Conservation (phyloP, 164 flowering plant species). For the Litsea cubeba region DNA sequence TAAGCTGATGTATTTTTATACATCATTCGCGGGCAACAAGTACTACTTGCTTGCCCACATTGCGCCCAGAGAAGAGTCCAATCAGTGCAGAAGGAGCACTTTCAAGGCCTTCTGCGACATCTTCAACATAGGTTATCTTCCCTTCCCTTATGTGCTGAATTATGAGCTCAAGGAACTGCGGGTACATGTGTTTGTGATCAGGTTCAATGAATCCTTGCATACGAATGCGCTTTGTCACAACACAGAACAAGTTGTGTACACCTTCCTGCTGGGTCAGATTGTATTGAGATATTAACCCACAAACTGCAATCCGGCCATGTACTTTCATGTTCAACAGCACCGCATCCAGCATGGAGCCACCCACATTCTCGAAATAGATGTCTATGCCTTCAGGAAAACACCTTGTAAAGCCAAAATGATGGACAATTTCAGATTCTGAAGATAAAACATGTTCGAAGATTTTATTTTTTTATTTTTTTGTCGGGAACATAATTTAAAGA, state of each 20-base stretch:
- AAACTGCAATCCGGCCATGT: conserved; percentile 45
- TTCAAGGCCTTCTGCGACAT: conserved; percentile 26
- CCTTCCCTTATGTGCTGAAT: conserved; percentile 10
- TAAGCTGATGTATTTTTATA: background rate
- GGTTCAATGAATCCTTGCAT: conserved; percentile 43
- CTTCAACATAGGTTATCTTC: conserved; percentile 25
- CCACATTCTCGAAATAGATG: conserved; percentile 64
- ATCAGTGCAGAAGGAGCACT: conserved; percentile 28
- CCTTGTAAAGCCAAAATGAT: conserved; percentile 13
- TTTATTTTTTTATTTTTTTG: background rate
- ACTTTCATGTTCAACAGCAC: conserved; percentile 50
- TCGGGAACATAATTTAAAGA: background rate
- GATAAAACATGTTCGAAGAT: background rate
- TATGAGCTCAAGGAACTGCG: conserved; percentile 24
- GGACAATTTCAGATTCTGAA: background rate
- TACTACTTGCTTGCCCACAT: conserved; percentile 37
- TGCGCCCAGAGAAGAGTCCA: conserved; percentile 32
- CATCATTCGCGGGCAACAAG: conserved; percentile 13
- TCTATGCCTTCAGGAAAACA: conserved; percentile 54
- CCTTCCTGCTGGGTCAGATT: conserved; percentile 30
- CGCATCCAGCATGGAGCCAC: conserved; percentile 63
- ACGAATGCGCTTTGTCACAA: conserved; percentile 29
- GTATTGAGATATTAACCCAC: conserved; percentile 62
- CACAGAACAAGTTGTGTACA: conserved; percentile 28
- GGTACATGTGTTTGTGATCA: conserved; percentile 28